These are phyloP conservation scores for Aspergillus clavatus DNA, from an alignment of 2,329 filamentous ascomycete species.

Conservation along the genomic window DNA sequence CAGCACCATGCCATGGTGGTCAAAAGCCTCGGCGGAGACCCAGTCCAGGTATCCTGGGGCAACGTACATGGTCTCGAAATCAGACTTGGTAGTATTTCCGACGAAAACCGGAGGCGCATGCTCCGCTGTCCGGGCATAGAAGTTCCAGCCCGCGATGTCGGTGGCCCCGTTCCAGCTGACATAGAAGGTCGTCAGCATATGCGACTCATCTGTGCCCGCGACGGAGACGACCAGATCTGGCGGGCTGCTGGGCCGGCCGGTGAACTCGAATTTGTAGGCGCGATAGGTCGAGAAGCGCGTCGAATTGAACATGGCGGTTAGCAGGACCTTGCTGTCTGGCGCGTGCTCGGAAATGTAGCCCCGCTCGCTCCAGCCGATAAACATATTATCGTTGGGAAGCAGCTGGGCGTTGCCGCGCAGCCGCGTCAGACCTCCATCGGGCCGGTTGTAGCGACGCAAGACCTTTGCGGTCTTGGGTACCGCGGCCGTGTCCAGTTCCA, in stretches of 20 bases:
- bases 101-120: constrained; percentile 22
- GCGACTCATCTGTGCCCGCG: constrained; percentile 21
- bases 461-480: constrained; percentile 25
- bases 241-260: constrained; percentile 26
- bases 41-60: constrained; percentile 26
- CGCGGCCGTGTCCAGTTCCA: constrained; percentile 25
- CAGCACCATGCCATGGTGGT: constrained; percentile 17
- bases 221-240: constrained; percentile 29
- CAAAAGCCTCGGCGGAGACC: constrained; percentile 25
- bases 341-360: constrained; percentile 33
- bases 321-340: constrained; percentile 24
- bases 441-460: constrained; percentile 27
- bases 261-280: constrained; percentile 36
- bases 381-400: constrained; percentile 33
- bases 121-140: constrained; percentile 27
- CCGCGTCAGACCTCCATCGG: constrained; percentile 27
- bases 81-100: constrained; percentile 21
- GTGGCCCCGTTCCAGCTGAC: constrained; percentile 39
- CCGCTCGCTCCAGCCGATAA: constrained; percentile 32
- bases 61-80: constrained; percentile 33
- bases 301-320: constrained; percentile 31
- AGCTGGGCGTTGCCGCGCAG: constrained; percentile 34
- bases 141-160: constrained; percentile 32
- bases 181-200: constrained; percentile 27
- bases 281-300: constrained; percentile 36